Percentiles rank a stretch among this genome's conserved stretches.
These are phyloP conservation scores for Raffaelea deltoideospora DNA, from an alignment of 2,329 filamentous ascomycete genomes.

Conservation along the genomic window DNA sequence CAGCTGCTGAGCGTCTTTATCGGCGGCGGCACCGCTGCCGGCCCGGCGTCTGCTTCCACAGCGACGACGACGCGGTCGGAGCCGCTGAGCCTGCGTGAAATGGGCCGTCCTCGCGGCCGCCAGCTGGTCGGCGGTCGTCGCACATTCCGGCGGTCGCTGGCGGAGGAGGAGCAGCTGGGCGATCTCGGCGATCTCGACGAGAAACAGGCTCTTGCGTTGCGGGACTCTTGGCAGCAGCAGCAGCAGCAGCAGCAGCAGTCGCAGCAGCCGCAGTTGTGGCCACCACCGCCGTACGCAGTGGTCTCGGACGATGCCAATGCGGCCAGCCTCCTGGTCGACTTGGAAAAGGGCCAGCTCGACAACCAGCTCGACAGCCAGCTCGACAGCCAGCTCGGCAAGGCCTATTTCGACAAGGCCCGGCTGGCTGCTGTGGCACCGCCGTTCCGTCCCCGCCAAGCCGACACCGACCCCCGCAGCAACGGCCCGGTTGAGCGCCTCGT, in stretches of 20 bases:
- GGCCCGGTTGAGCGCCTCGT: neutral
- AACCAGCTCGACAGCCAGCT: too few relatives aligned
- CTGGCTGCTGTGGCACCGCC: neutral
- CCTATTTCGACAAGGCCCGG: too few relatives aligned
- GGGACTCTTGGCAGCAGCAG: slow-evolving; percentile 1
- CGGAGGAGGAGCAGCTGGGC: neutral
- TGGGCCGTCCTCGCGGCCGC: slow-evolving; percentile 7
- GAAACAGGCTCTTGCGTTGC: neutral
- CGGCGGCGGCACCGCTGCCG: slow-evolving; percentile 5
- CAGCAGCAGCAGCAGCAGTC: too few relatives aligned
- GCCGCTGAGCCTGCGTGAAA: slow-evolving; percentile 7
- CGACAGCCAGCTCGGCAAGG: too few relatives aligned
- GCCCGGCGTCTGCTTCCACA: neutral
- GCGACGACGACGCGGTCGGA: slow-evolving; percentile 2
- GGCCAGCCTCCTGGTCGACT: neutral
- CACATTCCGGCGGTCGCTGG: slow-evolving; percentile 6
- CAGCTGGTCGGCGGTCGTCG: slow-evolving; percentile 7
- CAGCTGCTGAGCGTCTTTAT: slow-evolving; percentile 17
- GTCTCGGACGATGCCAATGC: neutral
- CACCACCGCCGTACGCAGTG: too few relatives aligned
- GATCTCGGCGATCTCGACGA: neutral
- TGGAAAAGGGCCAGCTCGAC: slow-evolving; percentile 3
- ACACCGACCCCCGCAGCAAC: neutral
- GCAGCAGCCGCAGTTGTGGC: too few relatives aligned
- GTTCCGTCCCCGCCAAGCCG: neutral